Conservation (phyloP, 495 filamentous ascomycete species). For the Penicillium parvum region DNA sequence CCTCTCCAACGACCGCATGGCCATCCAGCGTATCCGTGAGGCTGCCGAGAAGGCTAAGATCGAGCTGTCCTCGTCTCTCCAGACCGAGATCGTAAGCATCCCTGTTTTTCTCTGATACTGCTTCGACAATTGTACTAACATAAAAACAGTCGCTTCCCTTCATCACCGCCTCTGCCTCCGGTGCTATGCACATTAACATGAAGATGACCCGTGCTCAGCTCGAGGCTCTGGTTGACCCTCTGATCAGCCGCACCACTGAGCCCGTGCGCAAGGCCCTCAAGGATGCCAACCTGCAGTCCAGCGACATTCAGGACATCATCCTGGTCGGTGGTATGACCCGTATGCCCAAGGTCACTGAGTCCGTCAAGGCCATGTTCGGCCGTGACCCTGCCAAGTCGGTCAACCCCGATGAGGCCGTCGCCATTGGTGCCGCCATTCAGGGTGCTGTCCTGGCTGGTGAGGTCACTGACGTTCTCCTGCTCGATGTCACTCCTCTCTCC, state of each 20-base stretch:
- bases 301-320: slow-evolving; percentile 98
- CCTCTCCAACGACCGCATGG: slow-evolving; percentile 91
- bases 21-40: slow-evolving; percentile 98
- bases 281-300: slow-evolving; percentile 89
- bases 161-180: slow-evolving; percentile 92
- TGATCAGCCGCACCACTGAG: slow-evolving; percentile 81
- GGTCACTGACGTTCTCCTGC: slow-evolving; percentile 91
- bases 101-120: no score
- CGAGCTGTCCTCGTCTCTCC: slow-evolving; percentile 91
- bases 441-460: slow-evolving; percentile 96
- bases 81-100: slow-evolving; percentile 78
- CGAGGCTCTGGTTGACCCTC: slow-evolving; percentile 85
- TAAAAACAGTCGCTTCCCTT: slow-evolving; percentile 62
- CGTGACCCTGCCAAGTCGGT: slow-evolving; percentile 98
- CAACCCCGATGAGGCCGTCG: slow-evolving; percentile 98
- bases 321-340: slow-evolving; percentile 99
- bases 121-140: neutral
- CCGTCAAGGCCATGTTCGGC: slow-evolving; percentile 95
- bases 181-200: slow-evolving; percentile 95
- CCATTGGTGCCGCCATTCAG: slow-evolving; percentile 97
- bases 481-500: slow-evolving; percentile 95
- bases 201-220: slow-evolving; percentile 93
- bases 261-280: slow-evolving; percentile 97
- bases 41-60: slow-evolving; percentile 99
- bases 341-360: slow-evolving; percentile 99